A percentile compares a stretch with the other conserved stretches of the same genome.
Conservation (phyloP, 2,329 filamentous ascomycete species). For the Alternaria brassicae region DNA sequence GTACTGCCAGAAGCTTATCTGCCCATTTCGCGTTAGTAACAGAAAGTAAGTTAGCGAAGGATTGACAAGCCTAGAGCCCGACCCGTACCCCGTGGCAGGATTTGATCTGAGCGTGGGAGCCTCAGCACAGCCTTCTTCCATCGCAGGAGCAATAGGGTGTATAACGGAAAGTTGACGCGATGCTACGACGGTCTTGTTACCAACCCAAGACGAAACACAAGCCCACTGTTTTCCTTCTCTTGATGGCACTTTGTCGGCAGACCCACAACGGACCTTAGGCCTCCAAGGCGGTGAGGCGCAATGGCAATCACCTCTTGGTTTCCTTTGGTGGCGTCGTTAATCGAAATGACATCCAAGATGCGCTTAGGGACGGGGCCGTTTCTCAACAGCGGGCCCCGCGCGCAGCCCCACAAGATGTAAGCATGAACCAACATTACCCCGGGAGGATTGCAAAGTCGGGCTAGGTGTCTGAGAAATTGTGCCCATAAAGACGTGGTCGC, state of each 20-base stretch:
- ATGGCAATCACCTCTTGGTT: neutral
- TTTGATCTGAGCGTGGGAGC: conserved; percentile 20
- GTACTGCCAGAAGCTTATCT: conserved; percentile 27
- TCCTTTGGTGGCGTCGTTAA: conserved; percentile 17
- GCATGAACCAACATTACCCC: conserved; percentile 9
- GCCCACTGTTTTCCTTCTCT: neutral
- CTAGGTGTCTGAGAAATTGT: neutral
- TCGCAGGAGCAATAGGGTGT: neutral
- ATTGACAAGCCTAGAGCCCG: conserved; percentile 16
- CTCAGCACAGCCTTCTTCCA: conserved; percentile 17
- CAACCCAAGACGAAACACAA: neutral
- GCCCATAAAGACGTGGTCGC: neutral
- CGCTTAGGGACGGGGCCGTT: conserved; percentile 9
- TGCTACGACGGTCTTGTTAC: neutral
- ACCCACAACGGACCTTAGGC: neutral
- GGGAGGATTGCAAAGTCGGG: neutral
- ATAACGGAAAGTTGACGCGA: conserved; percentile 3
- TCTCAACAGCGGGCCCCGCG: conserved; percentile 4
- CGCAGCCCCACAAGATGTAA: conserved; percentile 1
- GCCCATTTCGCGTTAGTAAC: conserved; percentile 18
- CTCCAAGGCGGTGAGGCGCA: neutral
- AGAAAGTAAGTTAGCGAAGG: conserved; percentile 24
- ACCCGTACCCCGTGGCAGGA: conserved; percentile 10
- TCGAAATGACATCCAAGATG: conserved; percentile 10
- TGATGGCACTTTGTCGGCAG: neutral